These are phyloP conservation scores for Papiliotrema nemorosa DNA, from an alignment of 1,284 basidiomycete genomes.

Conservation along the genomic window DNA sequence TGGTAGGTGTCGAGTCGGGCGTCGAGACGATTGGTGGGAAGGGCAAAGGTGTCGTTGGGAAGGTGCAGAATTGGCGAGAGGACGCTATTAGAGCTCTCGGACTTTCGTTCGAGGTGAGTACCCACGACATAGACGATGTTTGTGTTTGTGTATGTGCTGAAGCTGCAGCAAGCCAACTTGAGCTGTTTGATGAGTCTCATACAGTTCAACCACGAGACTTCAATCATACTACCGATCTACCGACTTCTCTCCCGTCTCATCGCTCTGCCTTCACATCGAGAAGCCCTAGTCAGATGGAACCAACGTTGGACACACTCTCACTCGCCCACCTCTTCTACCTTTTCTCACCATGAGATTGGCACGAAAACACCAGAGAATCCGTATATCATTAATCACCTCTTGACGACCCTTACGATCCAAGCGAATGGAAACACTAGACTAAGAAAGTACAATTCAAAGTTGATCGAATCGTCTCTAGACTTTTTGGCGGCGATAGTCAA, in stretches of 20 bases:
- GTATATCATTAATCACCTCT: slow-evolving; percentile 30
- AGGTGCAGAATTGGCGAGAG: slow-evolving; percentile 12
- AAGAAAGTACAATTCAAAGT: slow-evolving; percentile 52
- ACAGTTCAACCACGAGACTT: slow-evolving; percentile 34
- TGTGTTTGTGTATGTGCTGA: neutral
- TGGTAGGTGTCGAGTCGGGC: slow-evolving; percentile 12
- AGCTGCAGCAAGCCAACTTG: slow-evolving; percentile 25
- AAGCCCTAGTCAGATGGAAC: too few relatives aligned
- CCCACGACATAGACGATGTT: too few relatives aligned
- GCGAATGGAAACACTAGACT: slow-evolving; percentile 10
- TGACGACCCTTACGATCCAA: slow-evolving; percentile 15
- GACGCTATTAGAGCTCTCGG: slow-evolving; percentile 23
- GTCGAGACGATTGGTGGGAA: slow-evolving; percentile 7
- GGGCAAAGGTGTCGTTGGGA: slow-evolving; percentile 7
- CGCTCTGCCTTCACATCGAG: slow-evolving; percentile 59
- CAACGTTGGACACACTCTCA: slow-evolving; percentile 62
- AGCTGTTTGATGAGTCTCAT: slow-evolving; percentile 29
- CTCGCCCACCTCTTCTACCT: neutral
- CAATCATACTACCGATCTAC: slow-evolving; percentile 50
- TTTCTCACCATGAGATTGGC: too few relatives aligned
- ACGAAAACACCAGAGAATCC: slow-evolving; percentile 11
- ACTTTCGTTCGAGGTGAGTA: slow-evolving; percentile 35
- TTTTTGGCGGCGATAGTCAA: slow-evolving; percentile 67
- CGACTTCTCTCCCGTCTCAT: slow-evolving; percentile 60
- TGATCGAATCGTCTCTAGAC: slow-evolving; percentile 66